Base-by-base conservation (phyloP, 2,329 filamentous ascomycete genomes). In the Pseudophaeomoniella oleicola region DNA sequence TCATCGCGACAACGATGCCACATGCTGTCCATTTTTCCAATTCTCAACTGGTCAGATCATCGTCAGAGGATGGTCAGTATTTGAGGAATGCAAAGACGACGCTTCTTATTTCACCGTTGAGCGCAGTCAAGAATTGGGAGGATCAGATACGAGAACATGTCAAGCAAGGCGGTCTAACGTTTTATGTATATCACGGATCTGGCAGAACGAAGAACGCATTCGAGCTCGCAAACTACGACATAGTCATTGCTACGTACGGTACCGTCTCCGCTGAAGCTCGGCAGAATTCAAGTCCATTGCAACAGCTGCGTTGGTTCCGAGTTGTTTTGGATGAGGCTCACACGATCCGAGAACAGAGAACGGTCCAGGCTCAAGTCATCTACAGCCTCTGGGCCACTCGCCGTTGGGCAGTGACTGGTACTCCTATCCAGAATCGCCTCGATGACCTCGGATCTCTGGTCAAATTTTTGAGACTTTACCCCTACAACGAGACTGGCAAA, bases 381-480 rank as follows among this genome's bases (percentile, higher is more conserved):
- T 87, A 85, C 44, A 72, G 75, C 14, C 65, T 96, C 2, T 71
- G 81, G 41, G 83, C 86, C 2, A 72, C 82, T 50, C 75, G 87
- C 19, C 78, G 87, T 19, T 98, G 90, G 90, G 88, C 87, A 2
- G 84, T 96, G n/a, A 96, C 90, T 0, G 90, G 88, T 37, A 96
- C 90, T 0, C 90, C 87, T 0, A 83, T 96, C 5, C 88, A 96
- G 57, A 98, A 98, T 52, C 78, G 83, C 3, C 68, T 96, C 2
- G 86, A 92, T 45, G 90, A 98, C 54, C 68, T 96, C 15, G 82
- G 84, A 11, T 82, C 88, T 1, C 65, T 96, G 2, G 76, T 94
- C 40, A 82, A 79, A 19, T 96, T 96, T 51, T 64, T 96, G 30
- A 76, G 81, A 11, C 65, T 96, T 11, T 76, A 77, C 48, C 88